Conservation (phyloP, 1,139 yeast genomes). For the Yamadazyma mexicana region DNA sequence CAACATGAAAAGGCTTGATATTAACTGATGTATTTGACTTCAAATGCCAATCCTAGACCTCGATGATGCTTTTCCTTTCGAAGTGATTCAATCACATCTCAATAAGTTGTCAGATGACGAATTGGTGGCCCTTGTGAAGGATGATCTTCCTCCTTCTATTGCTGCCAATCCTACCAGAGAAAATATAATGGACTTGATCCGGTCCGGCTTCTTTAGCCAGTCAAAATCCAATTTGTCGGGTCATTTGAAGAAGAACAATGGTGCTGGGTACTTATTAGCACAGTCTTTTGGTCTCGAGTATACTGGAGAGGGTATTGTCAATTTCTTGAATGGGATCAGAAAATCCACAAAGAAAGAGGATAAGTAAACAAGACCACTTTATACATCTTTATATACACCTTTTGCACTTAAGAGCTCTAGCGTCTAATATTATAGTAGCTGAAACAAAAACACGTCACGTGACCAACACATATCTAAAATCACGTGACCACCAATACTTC, state of each 20-base stretch:
- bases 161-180: conserved; percentile 34
- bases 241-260: conserved; percentile 39
- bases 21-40: conserved; percentile 4
- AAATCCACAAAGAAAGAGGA: conserved; percentile 21
- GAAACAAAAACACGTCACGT: not conserved
- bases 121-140: conserved; percentile 35
- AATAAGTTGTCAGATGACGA: conserved; percentile 34
- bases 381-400: too few species aligned
- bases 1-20: not conserved
- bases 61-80: conserved; percentile 39
- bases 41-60: conserved; percentile 10
- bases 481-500: too few species aligned
- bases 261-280: conserved; percentile 56
- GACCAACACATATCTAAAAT: too few species aligned
- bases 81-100: conserved; percentile 40
- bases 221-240: conserved; percentile 44
- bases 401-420: too few species aligned
- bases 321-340: conserved; percentile 52
- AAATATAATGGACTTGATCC: conserved; percentile 45
- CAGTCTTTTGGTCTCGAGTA: conserved; percentile 52
- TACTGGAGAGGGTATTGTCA: conserved; percentile 59
- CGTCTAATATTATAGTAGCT: too few species aligned
- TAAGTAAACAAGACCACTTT: not conserved
- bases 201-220: conserved; percentile 56
- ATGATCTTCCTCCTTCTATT: conserved; percentile 45